Evolutionary conservation across 495 filamentous ascomycete species (phyloP).

Genomic region (Trichoderma reesei): DNA sequence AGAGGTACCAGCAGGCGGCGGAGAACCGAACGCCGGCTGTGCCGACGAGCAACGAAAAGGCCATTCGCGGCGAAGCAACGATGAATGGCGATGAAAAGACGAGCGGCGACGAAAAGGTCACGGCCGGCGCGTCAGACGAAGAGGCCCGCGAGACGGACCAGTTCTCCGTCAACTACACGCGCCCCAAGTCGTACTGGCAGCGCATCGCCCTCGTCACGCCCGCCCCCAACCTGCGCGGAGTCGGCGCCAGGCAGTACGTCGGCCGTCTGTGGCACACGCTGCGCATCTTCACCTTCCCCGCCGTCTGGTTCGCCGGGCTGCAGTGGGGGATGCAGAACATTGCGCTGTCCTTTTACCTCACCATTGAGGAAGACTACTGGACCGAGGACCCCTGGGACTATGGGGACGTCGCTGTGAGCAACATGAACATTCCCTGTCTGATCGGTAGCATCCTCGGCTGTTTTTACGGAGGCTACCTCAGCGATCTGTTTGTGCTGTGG

Average conservation of each 20-base stretch:
- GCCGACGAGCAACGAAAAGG: background rate
- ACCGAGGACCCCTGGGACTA: background rate
- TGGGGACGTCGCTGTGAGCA: background rate
- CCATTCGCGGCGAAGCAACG: background rate
- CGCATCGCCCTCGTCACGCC: background rate
- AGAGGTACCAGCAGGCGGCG: background rate
- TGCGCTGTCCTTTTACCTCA: background rate
- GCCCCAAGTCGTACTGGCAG: background rate
- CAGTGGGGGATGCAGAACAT: slow-evolving; percentile 5
- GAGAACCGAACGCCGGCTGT: background rate
- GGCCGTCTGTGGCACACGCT: slow-evolving; percentile 1
- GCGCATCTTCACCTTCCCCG: slow-evolving; percentile 2
- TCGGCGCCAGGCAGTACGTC: background rate
- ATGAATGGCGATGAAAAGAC: background rate
- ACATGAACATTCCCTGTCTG: slow-evolving; percentile 6
- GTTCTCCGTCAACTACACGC: background rate
- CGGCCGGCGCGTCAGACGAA: background rate
- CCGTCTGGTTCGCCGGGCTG: slow-evolving; percentile 4
- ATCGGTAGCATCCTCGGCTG: slow-evolving; percentile 1
- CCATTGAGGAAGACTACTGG: slow-evolving; percentile 2
- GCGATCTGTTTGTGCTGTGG: background rate
- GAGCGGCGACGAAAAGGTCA: background rate
- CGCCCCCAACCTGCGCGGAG: background rate
- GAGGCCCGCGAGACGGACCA: background rate
- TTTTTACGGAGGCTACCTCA: slow-evolving; percentile 7